These are phyloP conservation scores for Escallonia herrerae DNA, from an alignment of 129 eudicot genomes.

Conservation along the genomic window DNA sequence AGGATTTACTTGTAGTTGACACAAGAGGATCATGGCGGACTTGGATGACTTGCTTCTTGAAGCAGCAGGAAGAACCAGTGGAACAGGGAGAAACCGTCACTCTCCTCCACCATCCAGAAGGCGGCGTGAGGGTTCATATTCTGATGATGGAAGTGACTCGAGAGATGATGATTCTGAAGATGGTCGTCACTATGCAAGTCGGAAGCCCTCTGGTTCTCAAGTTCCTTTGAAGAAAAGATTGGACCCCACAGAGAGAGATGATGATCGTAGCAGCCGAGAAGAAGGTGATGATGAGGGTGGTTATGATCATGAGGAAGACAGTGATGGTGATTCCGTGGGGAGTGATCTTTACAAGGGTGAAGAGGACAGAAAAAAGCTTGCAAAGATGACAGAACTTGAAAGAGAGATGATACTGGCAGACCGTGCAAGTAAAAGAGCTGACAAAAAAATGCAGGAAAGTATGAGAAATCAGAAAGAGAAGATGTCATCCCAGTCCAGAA, in stretches of 20 bases:
- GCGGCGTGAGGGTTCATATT: conserved; percentile 50
- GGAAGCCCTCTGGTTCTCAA: conserved; percentile 69
- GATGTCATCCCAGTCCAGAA: conserved; percentile 33
- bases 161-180: conserved; percentile 81
- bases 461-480: conserved; percentile 53
- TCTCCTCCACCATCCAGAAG: conserved; percentile 74
- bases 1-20: not conserved
- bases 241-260: conserved; percentile 62
- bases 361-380: conserved; percentile 64
- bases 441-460: conserved; percentile 51
- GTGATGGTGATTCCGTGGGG: conserved; percentile 79
- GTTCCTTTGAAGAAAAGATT: conserved; percentile 82
- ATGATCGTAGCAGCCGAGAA: conserved; percentile 65
- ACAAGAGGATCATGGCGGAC: conserved; percentile 11
- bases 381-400: conserved; percentile 69
- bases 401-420: conserved; percentile 73
- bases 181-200: conserved; percentile 51
- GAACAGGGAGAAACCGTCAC: conserved; percentile 47
- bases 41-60: conserved; percentile 74
- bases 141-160: conserved; percentile 84
- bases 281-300: conserved; percentile 49
- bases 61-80: conserved; percentile 59
- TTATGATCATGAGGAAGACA: conserved; percentile 53
- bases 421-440: conserved; percentile 56
- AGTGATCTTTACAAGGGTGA: conserved; percentile 86